These are phyloP conservation scores for Tetrapyrgos nigripes DNA, from an alignment of 1,284 basidiomycete genomes.

Conservation along the genomic window DNA sequence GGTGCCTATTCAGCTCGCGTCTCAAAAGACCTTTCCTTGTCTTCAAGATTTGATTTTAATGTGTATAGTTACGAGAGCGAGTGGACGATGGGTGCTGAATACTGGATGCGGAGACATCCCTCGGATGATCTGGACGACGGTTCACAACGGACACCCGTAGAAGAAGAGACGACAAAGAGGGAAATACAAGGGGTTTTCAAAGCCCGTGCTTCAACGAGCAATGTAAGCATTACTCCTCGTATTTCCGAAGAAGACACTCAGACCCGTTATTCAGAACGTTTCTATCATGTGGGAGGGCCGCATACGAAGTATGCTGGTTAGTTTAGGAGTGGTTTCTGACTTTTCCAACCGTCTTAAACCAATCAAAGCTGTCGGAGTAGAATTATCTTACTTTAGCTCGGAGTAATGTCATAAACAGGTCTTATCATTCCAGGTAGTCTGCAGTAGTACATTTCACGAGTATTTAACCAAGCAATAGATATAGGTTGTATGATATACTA, in stretches of 20 bases:
- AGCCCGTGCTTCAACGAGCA: conserved; percentile 86
- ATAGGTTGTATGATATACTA: conserved; percentile 1
- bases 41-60: conserved; percentile 96
- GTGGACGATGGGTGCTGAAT: conserved; percentile 93
- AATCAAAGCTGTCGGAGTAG: conserved; percentile 87
- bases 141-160: conserved; percentile 11
- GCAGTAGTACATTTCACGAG: conserved; percentile 2
- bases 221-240: conserved; percentile 55
- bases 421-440: not conserved
- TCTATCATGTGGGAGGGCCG: conserved; percentile 95
- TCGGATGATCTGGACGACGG: conserved; percentile 27
- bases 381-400: conserved; percentile 91
- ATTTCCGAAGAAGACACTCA: not conserved
- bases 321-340: conserved; percentile 88
- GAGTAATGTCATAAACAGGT: conserved; percentile 30
- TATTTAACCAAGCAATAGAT: conserved; percentile 2
- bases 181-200: conserved; percentile 87
- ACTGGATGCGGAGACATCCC: conserved; percentile 78
- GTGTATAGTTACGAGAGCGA: conserved; percentile 97
- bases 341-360: conserved; percentile 84
- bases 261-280: conserved; percentile 64
- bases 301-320: conserved; percentile 88
- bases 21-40: conserved; percentile 86
- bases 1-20: conserved; percentile 91
- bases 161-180: conserved; percentile 31